These are phyloP conservation scores for Geranium incanum DNA, from an alignment of 441 rosid species.

Conservation along the genomic window DNA sequence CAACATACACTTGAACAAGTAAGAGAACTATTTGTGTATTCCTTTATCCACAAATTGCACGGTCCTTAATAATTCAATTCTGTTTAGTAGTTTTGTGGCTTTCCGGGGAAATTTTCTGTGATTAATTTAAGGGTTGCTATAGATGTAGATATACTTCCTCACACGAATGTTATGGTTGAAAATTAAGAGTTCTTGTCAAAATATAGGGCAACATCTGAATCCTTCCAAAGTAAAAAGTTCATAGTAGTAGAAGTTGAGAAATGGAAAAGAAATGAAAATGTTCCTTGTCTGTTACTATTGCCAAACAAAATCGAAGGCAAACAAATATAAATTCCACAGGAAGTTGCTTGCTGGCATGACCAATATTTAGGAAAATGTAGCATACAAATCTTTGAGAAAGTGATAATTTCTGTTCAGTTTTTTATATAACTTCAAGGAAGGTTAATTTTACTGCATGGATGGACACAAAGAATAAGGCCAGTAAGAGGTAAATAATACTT, in stretches of 20 bases:
- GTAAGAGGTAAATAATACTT: too few relatives aligned
- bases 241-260: too few relatives aligned
- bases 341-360: neutral
- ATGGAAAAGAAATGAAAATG: too few relatives aligned
- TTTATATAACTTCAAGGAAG: neutral
- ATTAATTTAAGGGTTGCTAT: neutral
- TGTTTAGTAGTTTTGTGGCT: too few relatives aligned
- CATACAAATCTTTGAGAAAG: neutral
- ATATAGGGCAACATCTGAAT: too few relatives aligned
- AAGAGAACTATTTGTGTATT: slow-evolving; percentile 22
- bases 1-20: slow-evolving; percentile 95
- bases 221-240: too few relatives aligned
- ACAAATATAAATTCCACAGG: neutral
- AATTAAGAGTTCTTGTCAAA: neutral
- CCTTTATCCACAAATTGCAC: slow-evolving; percentile 13
- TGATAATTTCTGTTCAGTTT: neutral
- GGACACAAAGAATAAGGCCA: too few relatives aligned
- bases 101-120: neutral
- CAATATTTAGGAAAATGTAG: neutral
- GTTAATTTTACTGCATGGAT: too few relatives aligned
- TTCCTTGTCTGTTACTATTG: neutral
- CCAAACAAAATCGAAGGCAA: neutral
- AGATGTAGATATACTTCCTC: neutral
- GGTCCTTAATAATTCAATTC: neutral
- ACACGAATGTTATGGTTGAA: neutral